phyloP scores from a whole-genome alignment of 169 alveolate species.

The Cystoisospora suis region DNA sequence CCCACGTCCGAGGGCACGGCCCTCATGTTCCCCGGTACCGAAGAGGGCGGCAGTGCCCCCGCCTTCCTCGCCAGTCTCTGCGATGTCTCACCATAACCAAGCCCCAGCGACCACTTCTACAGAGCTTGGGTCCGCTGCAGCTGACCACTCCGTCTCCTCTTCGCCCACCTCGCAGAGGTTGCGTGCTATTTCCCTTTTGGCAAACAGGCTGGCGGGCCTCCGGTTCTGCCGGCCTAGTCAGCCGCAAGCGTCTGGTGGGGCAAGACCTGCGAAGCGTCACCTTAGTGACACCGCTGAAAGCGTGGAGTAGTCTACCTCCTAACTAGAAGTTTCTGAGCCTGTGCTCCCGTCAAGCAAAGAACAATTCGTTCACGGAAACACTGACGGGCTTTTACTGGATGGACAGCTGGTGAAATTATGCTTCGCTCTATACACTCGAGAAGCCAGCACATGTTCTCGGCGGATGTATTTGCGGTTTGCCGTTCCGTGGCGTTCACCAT shows the following conservation, averaged over 20 bases:
- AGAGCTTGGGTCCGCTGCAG: too few species aligned
- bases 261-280: not conserved
- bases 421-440: too few species aligned
- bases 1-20: too few species aligned
- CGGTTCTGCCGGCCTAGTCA: not conserved
- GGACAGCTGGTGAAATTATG: too few species aligned
- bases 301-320: too few species aligned
- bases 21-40: not conserved
- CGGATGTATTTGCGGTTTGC: too few species aligned
- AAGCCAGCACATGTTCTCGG: too few species aligned
- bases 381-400: too few species aligned
- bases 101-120: too few species aligned
- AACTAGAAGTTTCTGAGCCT: not conserved
- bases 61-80: not conserved
- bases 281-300: not conserved
- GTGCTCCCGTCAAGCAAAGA: not conserved
- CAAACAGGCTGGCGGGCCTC: constrained; percentile 3
- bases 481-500: too few species aligned
- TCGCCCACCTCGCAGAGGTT: constrained; percentile 5
- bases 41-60: constrained; percentile 10
- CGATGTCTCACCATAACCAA: too few species aligned
- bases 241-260: not conserved
- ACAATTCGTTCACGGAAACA: not conserved
- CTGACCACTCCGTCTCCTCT: not conserved
- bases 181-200: not conserved